A percentile compares a stretch with the other conserved stretches of the same genome.
phyloP scores from a whole-genome alignment of 441 rosid genomes.

The Heliophila coronopifolia region DNA sequence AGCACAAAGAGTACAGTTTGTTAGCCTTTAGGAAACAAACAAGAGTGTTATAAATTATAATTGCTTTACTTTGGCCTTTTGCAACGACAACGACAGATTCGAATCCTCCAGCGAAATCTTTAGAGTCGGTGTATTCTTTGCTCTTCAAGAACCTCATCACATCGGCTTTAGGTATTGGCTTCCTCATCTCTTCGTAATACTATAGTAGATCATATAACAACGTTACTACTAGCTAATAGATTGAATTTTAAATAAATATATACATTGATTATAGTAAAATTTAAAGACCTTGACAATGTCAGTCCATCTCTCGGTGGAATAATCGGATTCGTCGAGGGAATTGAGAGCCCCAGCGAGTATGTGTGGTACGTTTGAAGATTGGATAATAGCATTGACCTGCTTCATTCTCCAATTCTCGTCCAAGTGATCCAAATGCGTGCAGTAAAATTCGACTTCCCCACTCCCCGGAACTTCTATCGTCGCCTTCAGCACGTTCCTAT shows the following conservation, averaged over 20 bases:
- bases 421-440: conserved; percentile 86
- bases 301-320: conserved; percentile 80
- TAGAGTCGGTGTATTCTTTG: conserved; percentile 67
- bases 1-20: no score
- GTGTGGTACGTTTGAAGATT: conserved; percentile 54
- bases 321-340: conserved; percentile 76
- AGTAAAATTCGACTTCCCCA: conserved; percentile 78
- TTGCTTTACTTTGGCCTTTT: conserved; percentile 95
- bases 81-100: conserved; percentile 84
- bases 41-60: no score
- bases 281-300: conserved; percentile 66
- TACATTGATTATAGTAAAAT: neutral
- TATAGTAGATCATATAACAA: conserved; percentile 22
- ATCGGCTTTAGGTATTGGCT: conserved; percentile 77
- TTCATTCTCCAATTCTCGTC: conserved; percentile 93
- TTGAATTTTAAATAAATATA: no score
- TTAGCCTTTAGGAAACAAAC: no score
- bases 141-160: conserved; percentile 79
- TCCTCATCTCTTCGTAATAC: conserved; percentile 93
- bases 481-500: conserved; percentile 81
- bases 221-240: no score
- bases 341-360: conserved; percentile 87
- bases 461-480: conserved; percentile 60
- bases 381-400: conserved; percentile 70
- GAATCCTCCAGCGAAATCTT: conserved; percentile 82